phyloP scores from a whole-genome alignment of 1,284 basidiomycete genomes.

The Melampsora abietis-canadensis region DNA sequence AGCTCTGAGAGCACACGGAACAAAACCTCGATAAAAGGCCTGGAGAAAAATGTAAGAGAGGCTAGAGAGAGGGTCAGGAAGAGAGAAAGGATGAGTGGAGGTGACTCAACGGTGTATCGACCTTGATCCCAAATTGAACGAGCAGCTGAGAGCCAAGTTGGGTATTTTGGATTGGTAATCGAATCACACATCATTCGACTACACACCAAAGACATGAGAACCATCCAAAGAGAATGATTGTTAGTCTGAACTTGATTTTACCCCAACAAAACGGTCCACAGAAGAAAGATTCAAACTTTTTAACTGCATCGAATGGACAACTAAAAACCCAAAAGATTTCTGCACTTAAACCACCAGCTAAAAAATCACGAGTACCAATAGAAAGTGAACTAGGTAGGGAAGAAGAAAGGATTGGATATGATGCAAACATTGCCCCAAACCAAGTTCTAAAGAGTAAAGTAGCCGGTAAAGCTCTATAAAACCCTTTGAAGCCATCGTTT shows the following conservation, averaged over 20 bases:
- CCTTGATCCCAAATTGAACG: slow-evolving; percentile 59
- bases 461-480: slow-evolving; percentile 54
- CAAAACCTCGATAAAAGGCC: slow-evolving; percentile 61
- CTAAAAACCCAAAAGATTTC: slow-evolving; percentile 59
- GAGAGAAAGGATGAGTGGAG: background rate
- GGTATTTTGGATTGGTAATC: slow-evolving; percentile 60
- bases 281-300: slow-evolving; percentile 61
- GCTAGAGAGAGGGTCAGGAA: background rate
- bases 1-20: slow-evolving; percentile 64
- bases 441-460: slow-evolving; percentile 54
- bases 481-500: slow-evolving; percentile 49
- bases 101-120: slow-evolving; percentile 53
- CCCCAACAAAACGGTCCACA: background rate
- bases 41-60: slow-evolving; percentile 30
- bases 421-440: slow-evolving; percentile 51
- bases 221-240: background rate
- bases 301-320: slow-evolving; percentile 72
- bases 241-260: too few species aligned
- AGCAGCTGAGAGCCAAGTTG: slow-evolving; percentile 59
- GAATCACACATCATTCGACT: slow-evolving; percentile 55
- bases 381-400: background rate
- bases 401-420: slow-evolving; percentile 37
- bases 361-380: slow-evolving; percentile 10
- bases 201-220: slow-evolving; percentile 15
- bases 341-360: slow-evolving; percentile 49